Base-by-base conservation (phyloP, 805 yeast species). In the Tetrapisispora namnaoensis region DNA sequence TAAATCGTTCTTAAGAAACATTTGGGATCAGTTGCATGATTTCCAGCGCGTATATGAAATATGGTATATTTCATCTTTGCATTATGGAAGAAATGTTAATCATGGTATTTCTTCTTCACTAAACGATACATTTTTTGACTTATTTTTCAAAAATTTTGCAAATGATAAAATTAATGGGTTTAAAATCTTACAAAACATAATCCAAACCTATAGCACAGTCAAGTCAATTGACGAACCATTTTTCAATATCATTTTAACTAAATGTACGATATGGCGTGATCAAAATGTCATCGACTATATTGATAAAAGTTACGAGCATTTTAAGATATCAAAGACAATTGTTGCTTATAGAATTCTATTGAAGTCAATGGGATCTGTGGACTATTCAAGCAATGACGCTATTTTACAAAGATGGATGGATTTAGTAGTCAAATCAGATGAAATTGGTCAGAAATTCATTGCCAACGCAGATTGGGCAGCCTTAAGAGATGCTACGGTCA, bases 381-480 rank as follows among this genome's bases (percentile, higher is more conserved):
- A 72, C 43, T 46, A 54, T 20, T 75, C 74, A 41, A 69, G 76
- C 36, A 62, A 74, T 32, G 67, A 66, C 13, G 81, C 77, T 49
- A 80, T 86, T 52, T 63, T 78, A 52, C 53, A 61, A n/a, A 70
- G 68, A 51, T 82, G 86, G 86, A 66, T 70, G 50, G 73, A 74
- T 41, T 63, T 75, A 34, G 60, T 80, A 28, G 42, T 49, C 32
- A 72, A 77, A 54, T 77, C 79, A 51, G 75, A 73, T 22, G 61
- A 62, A 37, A 71, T 70, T 47, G 78, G 78, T 9, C 76, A 75
- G 64, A 65, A 61, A 22, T 82, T 79, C 61, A 79, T 84, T 56
- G 87, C 89, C 4, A 79, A 78, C 62, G 90, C 90, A 11, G 89
- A 83, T 66, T 84, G 89, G 89, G 81, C 86, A 24, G 83, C 89